These are phyloP conservation scores for Gloeophyllum trabeum DNA, from an alignment of 768 basidiomycete genomes.

Conservation along the genomic window DNA sequence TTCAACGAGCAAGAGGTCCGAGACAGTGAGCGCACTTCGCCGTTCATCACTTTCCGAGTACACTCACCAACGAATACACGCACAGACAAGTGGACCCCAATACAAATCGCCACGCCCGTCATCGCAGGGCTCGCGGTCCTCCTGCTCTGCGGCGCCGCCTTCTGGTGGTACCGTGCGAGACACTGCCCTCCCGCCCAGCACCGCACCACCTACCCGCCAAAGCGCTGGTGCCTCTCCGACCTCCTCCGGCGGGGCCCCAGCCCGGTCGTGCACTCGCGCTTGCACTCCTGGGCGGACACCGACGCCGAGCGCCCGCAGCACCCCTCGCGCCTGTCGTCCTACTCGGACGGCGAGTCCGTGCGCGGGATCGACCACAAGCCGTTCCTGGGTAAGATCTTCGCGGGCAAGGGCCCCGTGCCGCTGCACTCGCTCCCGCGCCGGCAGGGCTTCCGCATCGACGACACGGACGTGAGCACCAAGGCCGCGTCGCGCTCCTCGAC, in stretches of 20 bases:
- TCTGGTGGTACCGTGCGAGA: slow-evolving; percentile 14
- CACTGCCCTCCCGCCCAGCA: not conserved
- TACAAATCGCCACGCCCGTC: slow-evolving; percentile 23
- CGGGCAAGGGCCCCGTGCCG: not conserved
- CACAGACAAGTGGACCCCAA: slow-evolving; percentile 7
- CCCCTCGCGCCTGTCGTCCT: no score
- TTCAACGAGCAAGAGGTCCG: slow-evolving; percentile 7
- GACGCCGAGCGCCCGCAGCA: no score
- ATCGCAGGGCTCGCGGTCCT: slow-evolving; percentile 21
- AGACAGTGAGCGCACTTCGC: slow-evolving; percentile 1
- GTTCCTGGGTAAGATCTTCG: not conserved
- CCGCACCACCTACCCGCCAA: no score
- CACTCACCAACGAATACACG: not conserved
- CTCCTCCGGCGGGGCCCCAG: not conserved
- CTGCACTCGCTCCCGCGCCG: not conserved
- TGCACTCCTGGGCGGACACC: not conserved
- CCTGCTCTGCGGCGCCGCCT: slow-evolving; percentile 9
- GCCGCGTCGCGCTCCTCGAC: not conserved
- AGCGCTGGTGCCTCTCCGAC: not conserved
- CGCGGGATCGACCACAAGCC: not conserved
- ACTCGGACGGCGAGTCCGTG: not conserved
- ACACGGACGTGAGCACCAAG: not conserved
- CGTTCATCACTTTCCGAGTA: not conserved
- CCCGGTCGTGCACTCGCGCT: not conserved
- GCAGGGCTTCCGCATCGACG: not conserved